Percentiles rank a stretch among this genome's conserved stretches.
These are phyloP conservation scores for Lachancea waltii DNA, from an alignment of 805 yeast species.

Conservation along the genomic window DNA sequence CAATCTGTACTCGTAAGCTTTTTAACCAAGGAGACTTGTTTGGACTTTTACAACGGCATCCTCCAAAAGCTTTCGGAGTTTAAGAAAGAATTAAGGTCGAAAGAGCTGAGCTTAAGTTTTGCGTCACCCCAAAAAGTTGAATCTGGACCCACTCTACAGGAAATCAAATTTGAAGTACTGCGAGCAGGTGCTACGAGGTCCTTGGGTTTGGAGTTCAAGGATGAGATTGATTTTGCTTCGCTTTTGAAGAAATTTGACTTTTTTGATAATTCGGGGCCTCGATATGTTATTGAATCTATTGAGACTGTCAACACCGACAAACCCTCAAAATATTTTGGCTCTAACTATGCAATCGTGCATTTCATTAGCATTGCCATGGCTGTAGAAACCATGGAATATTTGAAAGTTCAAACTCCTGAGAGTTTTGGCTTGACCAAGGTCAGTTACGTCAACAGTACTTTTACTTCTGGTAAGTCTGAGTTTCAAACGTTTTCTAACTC, in stretches of 20 bases:
- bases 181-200: constrained; percentile 28
- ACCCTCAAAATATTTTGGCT: constrained; percentile 10
- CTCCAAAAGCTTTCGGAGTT: constrained; percentile 34
- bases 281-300: constrained; percentile 27
- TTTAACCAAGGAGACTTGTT: constrained; percentile 31
- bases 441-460: constrained; percentile 1
- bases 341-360: constrained; percentile 9
- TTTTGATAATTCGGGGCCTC: constrained; percentile 13
- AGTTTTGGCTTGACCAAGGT: constrained; percentile 1
- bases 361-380: constrained; percentile 12
- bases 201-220: constrained; percentile 19
- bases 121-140: constrained; percentile 15
- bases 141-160: constrained; percentile 5
- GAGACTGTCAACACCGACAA: constrained; percentile 17
- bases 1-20: constrained; percentile 24
- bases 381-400: constrained; percentile 6
- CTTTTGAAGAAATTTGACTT: constrained; percentile 14
- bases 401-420: not conserved
- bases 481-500: constrained; percentile 8
- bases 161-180: constrained; percentile 17
- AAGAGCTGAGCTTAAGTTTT: constrained; percentile 33
- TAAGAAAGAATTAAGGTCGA: constrained; percentile 35
- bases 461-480: constrained; percentile 5
- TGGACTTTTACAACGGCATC: constrained; percentile 35
- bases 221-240: constrained; percentile 9